Percentiles rank a stretch among this genome's conserved stretches.
Evolutionary conservation across 306 rosid species (phyloP).

Genomic region (Cyclanthera cordifolia): DNA sequence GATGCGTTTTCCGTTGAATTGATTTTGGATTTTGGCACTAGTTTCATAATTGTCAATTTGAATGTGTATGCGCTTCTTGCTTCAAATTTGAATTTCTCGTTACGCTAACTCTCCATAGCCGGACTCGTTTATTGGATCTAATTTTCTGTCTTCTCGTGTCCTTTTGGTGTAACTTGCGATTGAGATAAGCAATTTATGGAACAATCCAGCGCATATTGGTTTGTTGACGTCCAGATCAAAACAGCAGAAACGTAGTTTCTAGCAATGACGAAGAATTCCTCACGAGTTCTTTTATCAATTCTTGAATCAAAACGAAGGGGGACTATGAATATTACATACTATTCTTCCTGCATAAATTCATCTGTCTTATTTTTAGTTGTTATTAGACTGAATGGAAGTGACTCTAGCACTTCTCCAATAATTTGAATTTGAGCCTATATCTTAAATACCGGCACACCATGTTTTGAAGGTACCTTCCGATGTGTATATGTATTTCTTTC

Average conservation of each 20-base stretch:
- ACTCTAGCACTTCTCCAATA: neutral
- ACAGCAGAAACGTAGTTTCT: neutral
- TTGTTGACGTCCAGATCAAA: neutral
- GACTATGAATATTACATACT: neutral
- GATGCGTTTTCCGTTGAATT: neutral
- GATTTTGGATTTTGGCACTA: neutral
- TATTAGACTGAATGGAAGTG: neutral
- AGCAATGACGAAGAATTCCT: neutral
- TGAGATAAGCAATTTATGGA: neutral
- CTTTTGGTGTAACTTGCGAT: neutral
- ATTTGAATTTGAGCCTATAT: neutral
- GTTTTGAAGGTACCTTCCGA: neutral
- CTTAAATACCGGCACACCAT: neutral
- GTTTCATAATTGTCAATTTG: neutral
- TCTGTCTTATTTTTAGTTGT: neutral
- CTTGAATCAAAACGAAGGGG: neutral
- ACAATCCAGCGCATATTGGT: neutral
- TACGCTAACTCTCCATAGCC: neutral
- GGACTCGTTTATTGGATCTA: neutral
- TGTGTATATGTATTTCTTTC: neutral
- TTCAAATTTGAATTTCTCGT: neutral
- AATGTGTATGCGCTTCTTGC: neutral
- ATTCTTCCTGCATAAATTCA: neutral
- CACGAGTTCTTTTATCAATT: neutral
- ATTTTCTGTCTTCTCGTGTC: neutral